These are phyloP conservation scores for Pseudogymnoascus sp. DNA, from an alignment of 2,329 filamentous ascomycete genomes.

Conservation along the genomic window DNA sequence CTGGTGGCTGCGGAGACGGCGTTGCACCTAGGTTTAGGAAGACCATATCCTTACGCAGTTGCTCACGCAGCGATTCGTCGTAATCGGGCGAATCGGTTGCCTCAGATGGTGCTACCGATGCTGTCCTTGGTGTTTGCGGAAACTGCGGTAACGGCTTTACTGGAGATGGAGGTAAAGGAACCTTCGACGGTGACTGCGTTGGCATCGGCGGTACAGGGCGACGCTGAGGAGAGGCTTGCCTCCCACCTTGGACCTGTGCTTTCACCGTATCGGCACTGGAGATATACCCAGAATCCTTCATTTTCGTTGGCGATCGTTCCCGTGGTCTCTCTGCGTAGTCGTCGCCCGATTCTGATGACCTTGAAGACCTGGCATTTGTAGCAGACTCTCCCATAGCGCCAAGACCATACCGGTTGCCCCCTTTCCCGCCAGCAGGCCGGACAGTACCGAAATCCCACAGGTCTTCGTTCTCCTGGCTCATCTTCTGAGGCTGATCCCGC, in stretches of 20 bases:
- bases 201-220: conserved; percentile 38
- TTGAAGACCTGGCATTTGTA: conserved; percentile 62
- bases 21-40: conserved; percentile 40
- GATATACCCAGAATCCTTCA: conserved; percentile 30
- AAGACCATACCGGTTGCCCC: conserved; percentile 51
- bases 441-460: conserved; percentile 99
- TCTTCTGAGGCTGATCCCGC: conserved; percentile 35
- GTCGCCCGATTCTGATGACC: conserved; percentile 39
- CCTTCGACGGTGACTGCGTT: conserved; percentile 45
- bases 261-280: conserved; percentile 46
- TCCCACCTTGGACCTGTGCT: conserved; percentile 33
- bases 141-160: conserved; percentile 35
- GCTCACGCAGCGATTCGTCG: conserved; percentile 51
- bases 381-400: conserved; percentile 72
- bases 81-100: conserved; percentile 49
- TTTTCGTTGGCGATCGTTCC: conserved; percentile 45
- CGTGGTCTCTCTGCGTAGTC: conserved; percentile 46
- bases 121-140: conserved; percentile 40
- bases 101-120: conserved; percentile 38
- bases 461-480: conserved; percentile 61
- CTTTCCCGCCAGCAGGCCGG: conserved; percentile 63
- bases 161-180: conserved; percentile 53
- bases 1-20: conserved; percentile 14
- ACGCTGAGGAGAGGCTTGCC: conserved; percentile 53
- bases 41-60: conserved; percentile 55